Evolutionary conservation across 225 moss, liverwort and hornwort genomes (phyloP).

Genomic region (Physcomitrellopsis africana): DNA sequence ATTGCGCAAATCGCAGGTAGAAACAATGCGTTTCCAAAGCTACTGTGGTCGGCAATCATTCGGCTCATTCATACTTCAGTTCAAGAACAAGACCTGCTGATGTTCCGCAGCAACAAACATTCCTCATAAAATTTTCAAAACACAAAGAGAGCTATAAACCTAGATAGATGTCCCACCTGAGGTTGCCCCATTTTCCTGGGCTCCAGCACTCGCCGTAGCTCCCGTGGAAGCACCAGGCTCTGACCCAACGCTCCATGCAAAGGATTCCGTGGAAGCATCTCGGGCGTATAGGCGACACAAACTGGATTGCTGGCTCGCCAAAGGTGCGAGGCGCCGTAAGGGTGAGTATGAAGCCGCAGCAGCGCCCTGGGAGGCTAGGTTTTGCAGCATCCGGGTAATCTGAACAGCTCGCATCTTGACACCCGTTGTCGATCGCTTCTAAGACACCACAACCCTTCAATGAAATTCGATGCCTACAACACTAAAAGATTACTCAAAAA

Average conservation of each 20-base stretch:
- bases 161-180: slow-evolving; percentile 28
- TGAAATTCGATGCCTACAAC: too few relatives aligned
- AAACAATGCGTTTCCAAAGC: background rate
- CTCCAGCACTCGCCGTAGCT: slow-evolving; percentile 4
- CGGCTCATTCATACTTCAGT: background rate
- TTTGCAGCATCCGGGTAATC: slow-evolving; percentile 33
- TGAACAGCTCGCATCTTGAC: slow-evolving; percentile 51
- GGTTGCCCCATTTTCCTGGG: slow-evolving; percentile 6
- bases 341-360: background rate
- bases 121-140: background rate
- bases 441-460: background rate
- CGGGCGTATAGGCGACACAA: slow-evolving; percentile 27
- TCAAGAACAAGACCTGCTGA: background rate
- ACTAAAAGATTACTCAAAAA: too few relatives aligned
- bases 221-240: slow-evolving; percentile 51
- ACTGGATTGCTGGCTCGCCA: slow-evolving; percentile 26
- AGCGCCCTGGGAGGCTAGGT: slow-evolving; percentile 18
- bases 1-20: background rate
- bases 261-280: slow-evolving; percentile 47
- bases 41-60: background rate
- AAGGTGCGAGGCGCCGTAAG: slow-evolving; percentile 15
- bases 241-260: slow-evolving; percentile 60
- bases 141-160: too few relatives aligned
- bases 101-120: background rate
- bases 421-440: slow-evolving; percentile 30